Evolutionary conservation across 345 rosid species (phyloP).

Genomic region (Trapa bicornis): DNA sequence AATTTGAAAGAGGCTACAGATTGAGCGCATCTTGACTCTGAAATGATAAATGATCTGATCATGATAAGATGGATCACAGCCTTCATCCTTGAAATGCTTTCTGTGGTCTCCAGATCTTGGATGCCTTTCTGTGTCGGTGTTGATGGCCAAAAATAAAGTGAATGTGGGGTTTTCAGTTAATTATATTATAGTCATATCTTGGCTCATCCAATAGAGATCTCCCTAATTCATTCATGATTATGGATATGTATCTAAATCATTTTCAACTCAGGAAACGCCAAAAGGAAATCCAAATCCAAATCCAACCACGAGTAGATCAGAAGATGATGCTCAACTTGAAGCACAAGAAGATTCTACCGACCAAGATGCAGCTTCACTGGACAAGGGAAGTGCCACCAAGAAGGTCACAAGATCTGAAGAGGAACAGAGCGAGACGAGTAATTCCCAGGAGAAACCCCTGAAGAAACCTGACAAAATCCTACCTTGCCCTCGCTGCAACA

Average conservation of each 20-base stretch:
- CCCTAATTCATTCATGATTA: background rate
- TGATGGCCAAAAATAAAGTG: background rate
- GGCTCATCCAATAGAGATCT: background rate
- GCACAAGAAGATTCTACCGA: slow-evolving; percentile 24
- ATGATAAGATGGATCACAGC: too few relatives aligned
- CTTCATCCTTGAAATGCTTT: background rate
- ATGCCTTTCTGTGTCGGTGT: background rate
- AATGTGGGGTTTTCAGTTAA: background rate
- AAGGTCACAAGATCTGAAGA: slow-evolving; percentile 37
- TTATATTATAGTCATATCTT: background rate
- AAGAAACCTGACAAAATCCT: slow-evolving; percentile 82
- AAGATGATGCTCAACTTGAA: slow-evolving; percentile 11
- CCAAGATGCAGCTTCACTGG: slow-evolving; percentile 24
- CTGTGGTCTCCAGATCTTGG: background rate
- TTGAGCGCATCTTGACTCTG: too few relatives aligned
- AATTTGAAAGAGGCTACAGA: background rate
- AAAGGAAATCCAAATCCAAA: slow-evolving; percentile 25
- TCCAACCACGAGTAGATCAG: slow-evolving; percentile 19
- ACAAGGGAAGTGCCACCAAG: slow-evolving; percentile 18
- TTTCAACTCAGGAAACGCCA: slow-evolving; percentile 24
- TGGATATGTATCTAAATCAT: background rate
- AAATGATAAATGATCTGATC: too few relatives aligned
- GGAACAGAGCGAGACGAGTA: slow-evolving; percentile 34
- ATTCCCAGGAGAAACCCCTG: slow-evolving; percentile 42
- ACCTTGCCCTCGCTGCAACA: slow-evolving; percentile 87